Evolutionary conservation across 208 protist species (phyloP), one percentile per base, ranked within the genome.

Genomic region (Angomonas ambiguus): DNA sequence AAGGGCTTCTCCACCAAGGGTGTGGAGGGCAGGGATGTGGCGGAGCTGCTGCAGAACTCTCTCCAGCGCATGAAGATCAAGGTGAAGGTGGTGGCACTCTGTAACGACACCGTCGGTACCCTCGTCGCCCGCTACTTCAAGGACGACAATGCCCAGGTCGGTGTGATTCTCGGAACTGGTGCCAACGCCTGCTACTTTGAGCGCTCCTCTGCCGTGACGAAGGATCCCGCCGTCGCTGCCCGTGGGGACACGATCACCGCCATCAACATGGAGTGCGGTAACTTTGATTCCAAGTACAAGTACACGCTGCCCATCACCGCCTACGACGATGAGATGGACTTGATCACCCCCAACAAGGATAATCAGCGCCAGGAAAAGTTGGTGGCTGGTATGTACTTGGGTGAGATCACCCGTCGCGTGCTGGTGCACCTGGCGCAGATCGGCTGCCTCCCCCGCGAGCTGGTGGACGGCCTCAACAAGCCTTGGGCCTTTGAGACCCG

Each of bases 41-140:
- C 92, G 51, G 72, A 80, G 31, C 84, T 97, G 28, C 85, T 97
- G 57, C 86, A 92, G 66, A 75, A 35, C 34, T 79, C 87, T n/a
- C 76, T 93, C 61, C 31, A 77, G 33, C 69, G 72, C 57, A 59
- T 88, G 55, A 64, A 74, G 13, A 62, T 96, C 41, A 82, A 94
- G 33, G 75, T 93, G 59, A 82, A 76, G 42, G 85, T 97, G n/a
- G 80, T 82, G 45, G 93, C 93, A 4, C 72, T 97, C 20, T 87
- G 82, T 76, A 97, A 97, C 73, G 92, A 97, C 79, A 97, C 92
- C 30, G 90, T 97, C 18, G 93, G 92, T 34, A 97, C 93, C 22
- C 74, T 94, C 38, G 76, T 95, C 27, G 79, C 91, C 11, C 71
- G 74, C 42, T 91, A 82, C 76, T 87, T 92, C 71, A 56, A 77